Base-by-base conservation (phyloP, 2,329 filamentous ascomycete species). In the Aureobasidium sp. region DNA sequence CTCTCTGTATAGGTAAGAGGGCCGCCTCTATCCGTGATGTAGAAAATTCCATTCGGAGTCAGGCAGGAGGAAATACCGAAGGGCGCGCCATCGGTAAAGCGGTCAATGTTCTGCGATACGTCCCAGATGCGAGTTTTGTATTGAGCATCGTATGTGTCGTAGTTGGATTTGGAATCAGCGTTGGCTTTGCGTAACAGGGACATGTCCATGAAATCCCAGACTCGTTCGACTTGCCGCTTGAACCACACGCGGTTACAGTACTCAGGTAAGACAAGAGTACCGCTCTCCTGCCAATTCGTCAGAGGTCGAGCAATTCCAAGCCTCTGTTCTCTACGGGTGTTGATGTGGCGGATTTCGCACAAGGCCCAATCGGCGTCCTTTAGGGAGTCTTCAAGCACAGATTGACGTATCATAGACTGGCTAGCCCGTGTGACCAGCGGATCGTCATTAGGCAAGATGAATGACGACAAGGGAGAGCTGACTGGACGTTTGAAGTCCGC, bases 51-150 rank as follows among this genome's bases (percentile, higher is more conserved):
- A 8, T 74, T 81, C 0, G 93, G 92, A 0, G 92, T 93, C 13
- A 94, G 80, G 72, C 93, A 95, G 0, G 87, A 85, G 2, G 87
- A 80, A 8, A 92, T 81, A 0, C 92, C 92, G 47, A 85, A 82
- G 0, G 79, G 76, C 0, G 75, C 75, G 2, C 68, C 76, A 59
- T 87, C 83, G 1, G 76, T 77, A 15, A 84, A 83, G 18, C 91
- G 82, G 71, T 93, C 90, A 11, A 93, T 83, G 61, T 94, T 94
- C 72, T 95, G 93, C 8, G 90, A 92, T 0, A 93, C 78, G 67
- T 95, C 90, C 69, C 89, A 84, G 42, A 87, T 76, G 16, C 78
- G 74, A 79, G 82, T 83, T 73, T 90, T 90, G 73, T 79, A 88
- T 18, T 82, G 79, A 47, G 86, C 83, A 71, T 94, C 91, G 67